Conservation (phyloP, 2,329 filamentous ascomycete species). For the Penicillium sp. region DNA sequence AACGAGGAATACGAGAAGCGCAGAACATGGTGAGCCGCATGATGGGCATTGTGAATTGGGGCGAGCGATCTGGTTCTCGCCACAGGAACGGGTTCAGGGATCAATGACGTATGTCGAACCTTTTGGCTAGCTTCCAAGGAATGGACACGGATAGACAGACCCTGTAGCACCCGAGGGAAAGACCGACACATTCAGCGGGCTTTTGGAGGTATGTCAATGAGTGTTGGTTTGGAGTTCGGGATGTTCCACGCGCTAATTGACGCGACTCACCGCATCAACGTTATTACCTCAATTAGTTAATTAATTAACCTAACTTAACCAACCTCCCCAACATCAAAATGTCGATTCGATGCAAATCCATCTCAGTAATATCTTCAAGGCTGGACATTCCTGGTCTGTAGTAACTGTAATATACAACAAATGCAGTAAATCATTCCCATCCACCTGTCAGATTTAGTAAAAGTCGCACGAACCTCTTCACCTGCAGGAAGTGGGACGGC, state of each 20-base stretch:
- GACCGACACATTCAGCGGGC: conserved; percentile 32
- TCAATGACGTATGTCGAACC: conserved; percentile 28
- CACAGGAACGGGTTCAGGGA: conserved; percentile 27
- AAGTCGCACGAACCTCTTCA: not conserved
- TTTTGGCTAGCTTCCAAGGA: conserved; percentile 21
- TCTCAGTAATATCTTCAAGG: not conserved
- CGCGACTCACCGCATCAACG: conserved; percentile 5
- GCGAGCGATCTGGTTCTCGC: conserved; percentile 22
- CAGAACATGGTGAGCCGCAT: conserved; percentile 8
- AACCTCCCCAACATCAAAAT: not conserved
- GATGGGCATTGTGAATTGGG: conserved; percentile 15
- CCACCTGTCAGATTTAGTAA: not conserved
- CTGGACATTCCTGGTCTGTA: too few species aligned
- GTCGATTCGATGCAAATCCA: not conserved
- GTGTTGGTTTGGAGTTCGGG: conserved; percentile 1
- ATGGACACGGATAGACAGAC: conserved; percentile 29
- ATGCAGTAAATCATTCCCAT: too few species aligned
- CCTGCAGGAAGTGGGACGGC: not conserved
- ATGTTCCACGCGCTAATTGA: conserved; percentile 9
- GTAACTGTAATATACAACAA: not conserved
- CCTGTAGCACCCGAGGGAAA: conserved; percentile 22
- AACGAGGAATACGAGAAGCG: not conserved
- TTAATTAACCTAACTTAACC: not conserved
- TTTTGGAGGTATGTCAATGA: conserved; percentile 1
- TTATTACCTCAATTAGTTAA: not conserved